Percentiles rank a stretch among this genome's conserved stretches.
Evolutionary conservation across 768 basidiomycete genomes (phyloP).

Genomic region (Leccinum incarnatum): DNA sequence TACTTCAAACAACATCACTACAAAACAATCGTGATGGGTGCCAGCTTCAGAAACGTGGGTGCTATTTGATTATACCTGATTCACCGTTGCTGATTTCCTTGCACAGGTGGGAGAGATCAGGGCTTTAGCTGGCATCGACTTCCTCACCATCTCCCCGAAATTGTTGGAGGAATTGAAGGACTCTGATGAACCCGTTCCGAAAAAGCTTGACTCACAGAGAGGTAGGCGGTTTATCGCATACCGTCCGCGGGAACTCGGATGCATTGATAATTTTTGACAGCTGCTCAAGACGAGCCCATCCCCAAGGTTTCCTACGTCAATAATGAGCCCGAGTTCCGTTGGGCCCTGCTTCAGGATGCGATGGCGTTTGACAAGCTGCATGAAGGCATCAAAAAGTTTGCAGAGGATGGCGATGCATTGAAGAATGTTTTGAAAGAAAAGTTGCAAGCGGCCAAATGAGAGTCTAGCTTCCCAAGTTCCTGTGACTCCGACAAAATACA

Average conservation of each 20-base stretch:
- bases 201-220: slow-evolving; percentile 68
- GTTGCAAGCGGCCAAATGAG: slow-evolving; percentile 29
- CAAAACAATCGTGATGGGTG: slow-evolving; percentile 99
- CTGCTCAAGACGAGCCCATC: slow-evolving; percentile 61
- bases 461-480: neutral
- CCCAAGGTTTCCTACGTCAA: slow-evolving; percentile 80
- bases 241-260: neutral
- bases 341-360: slow-evolving; percentile 81
- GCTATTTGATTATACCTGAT: neutral
- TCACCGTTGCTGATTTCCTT: neutral
- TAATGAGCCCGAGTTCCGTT: slow-evolving; percentile 92
- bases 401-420: slow-evolving; percentile 84
- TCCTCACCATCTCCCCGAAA: slow-evolving; percentile 87
- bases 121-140: slow-evolving; percentile 91
- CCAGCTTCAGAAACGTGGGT: slow-evolving; percentile 93
- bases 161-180: slow-evolving; percentile 88
- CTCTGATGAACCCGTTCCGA: slow-evolving; percentile 68
- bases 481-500: neutral
- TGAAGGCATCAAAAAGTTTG: slow-evolving; percentile 97
- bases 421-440: slow-evolving; percentile 76
- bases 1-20: slow-evolving; percentile 98
- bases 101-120: slow-evolving; percentile 85
- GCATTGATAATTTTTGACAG: slow-evolving; percentile 32
- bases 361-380: slow-evolving; percentile 98
- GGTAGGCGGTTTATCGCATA: slow-evolving; percentile 38